Evolutionary conservation across 371 early-diverging fungal species (phyloP), one percentile per base, ranked within the genome.

Genomic region (Lichtheimia hyalospora): DNA sequence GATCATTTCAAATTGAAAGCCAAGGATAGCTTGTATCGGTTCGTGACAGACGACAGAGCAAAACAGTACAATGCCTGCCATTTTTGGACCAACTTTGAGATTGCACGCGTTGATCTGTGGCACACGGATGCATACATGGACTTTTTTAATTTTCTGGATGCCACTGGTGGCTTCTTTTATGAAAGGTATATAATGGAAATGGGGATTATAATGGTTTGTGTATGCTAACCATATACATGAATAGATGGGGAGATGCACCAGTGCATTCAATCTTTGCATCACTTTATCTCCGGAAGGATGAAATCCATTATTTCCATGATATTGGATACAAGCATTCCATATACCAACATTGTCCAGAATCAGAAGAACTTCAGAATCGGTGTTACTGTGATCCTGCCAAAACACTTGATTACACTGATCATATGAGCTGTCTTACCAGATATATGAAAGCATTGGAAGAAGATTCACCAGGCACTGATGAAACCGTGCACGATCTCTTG

Each of bases 221-320:
- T 28, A 24, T 52, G 14, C 14, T 28, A 2, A 23, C 21, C 46
- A 21, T 5, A 18, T 0, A 15, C 44, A 18, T 44, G 16, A 50
- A 4, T n/a, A 73, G 81, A 41, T 98, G 97, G 97, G 97, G 97
- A 15, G 98, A 97, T 83, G 98, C 97, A 16, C 98, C 98, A 3
- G 89, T 98, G 6, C 98, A 96, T 68, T 92, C 94, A 2, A 83
- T 97, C 57, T 87, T 86, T 50, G 89, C 87, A 24, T 81, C 88
- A 4, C 46, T 95, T 56, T 75, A 88, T 66, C 73, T 91, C 40
- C 68, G 74, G 14, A 73, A 86, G 57, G 73, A 81, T 10, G 81
- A 95, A 63, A 64, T 96, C 3, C 97, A 97, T 60, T 96, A 89
- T 70, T 98, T 98, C 71, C 85, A 90, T 54, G 90, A 92, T 57